phyloP scores from a whole-genome alignment of 139 green algal genomes.

The Closterium sp. region DNA sequence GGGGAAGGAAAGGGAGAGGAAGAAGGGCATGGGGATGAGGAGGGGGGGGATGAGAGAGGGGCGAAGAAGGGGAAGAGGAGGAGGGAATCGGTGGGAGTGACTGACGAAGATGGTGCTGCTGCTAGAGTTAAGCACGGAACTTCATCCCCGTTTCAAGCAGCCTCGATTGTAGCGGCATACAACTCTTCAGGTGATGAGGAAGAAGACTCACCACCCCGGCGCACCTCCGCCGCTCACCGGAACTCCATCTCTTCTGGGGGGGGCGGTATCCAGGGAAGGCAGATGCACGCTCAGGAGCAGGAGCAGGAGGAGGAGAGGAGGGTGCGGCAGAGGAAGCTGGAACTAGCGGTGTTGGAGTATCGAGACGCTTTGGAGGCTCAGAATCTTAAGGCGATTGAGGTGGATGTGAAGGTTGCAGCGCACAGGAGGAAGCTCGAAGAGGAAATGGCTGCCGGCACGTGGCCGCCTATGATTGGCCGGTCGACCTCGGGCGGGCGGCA shows the following conservation, averaged over 20 bases:
- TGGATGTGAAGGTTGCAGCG: constrained; percentile 37
- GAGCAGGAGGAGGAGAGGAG: constrained; percentile 6
- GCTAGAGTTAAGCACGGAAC: background rate
- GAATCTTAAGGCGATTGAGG: constrained; percentile 9
- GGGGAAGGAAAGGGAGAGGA: background rate
- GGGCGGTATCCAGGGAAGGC: background rate
- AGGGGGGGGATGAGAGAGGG: background rate
- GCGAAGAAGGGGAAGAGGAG: background rate
- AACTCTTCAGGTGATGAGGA: background rate
- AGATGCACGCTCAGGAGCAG: background rate
- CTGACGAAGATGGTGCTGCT: background rate
- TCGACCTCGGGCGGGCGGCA: background rate
- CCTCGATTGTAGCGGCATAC: background rate
- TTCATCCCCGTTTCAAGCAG: background rate
- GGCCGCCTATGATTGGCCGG: background rate
- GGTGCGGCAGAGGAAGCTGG: constrained; percentile 28
- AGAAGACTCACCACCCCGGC: background rate
- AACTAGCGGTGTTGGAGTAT: constrained; percentile 43
- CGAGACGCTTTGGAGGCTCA: constrained; percentile 32
- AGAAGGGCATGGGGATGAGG: background rate
- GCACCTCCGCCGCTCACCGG: background rate
- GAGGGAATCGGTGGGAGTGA: background rate
- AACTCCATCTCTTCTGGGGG: background rate
- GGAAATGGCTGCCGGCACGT: constrained; percentile 4
- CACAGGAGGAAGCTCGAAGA: constrained; percentile 37